Base-by-base conservation (phyloP, 2,329 filamentous ascomycete species). In the Aspergillus ustus region DNA sequence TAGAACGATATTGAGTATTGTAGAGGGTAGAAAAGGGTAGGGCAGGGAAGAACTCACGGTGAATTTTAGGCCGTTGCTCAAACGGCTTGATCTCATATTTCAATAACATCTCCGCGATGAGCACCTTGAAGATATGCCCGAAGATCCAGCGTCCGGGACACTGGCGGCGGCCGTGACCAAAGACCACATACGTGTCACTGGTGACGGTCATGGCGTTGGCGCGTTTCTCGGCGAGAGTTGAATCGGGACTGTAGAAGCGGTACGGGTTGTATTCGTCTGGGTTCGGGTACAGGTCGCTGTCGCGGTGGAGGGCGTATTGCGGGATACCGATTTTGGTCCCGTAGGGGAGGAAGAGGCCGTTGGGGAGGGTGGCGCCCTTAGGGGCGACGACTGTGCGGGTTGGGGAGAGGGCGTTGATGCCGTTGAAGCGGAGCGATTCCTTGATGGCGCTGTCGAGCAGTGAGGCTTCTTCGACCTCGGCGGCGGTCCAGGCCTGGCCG, bases 281-380 rank as follows among this genome's bases (percentile, higher is more conserved):
- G 15, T 57, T 58, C 3, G 59, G 56, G 52, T 64, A 62, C 5
- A 64, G 25, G 44, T 62, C 62, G 40, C 52, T 59, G 46, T 64
- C 62, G 22, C 62, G 62, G 62, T 62, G 62, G 48, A 64, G 50
- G n/a, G 62, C 62, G 52, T 64, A 62, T 20, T 64, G 62, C 25
- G 62, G 59, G 52, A 64, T 62, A 11, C 62, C 62, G 28, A 62
- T 59, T 44, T 64, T 62, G 44, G 62, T 62, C 9, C 62, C 59
- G 43, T 44, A 62, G n/a, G 62, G 59, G 2, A 64, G 60, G 49
- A 48, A 62, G 13, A 59, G 28, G n/a, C 59, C 59, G 52, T 62
- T 60, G 8, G 55, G 55, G 25, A 64, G 56, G 8, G 44, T 44
- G 43, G 60, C 52, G 13, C 62, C 62, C 5, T 57, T 28, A 19